Evolutionary conservation across 805 yeast species (phyloP).

Genomic region (Wickerhamomyces strasburgensis): DNA sequence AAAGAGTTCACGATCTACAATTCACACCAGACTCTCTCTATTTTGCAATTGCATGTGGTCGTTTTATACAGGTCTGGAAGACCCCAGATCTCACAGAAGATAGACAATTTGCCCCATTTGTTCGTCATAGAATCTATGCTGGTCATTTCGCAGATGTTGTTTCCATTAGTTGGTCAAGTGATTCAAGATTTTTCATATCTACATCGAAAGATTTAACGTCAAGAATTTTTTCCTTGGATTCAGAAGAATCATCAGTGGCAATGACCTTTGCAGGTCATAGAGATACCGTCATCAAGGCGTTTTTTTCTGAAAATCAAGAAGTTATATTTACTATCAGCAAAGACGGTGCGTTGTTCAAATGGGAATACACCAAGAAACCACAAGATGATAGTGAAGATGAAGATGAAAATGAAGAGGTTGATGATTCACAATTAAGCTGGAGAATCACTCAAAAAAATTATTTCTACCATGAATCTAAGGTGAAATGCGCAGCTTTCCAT

Average conservation of each 20-base stretch:
- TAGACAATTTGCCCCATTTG: slow-evolving; percentile 93
- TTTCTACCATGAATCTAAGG: slow-evolving; percentile 60
- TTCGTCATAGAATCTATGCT: slow-evolving; percentile 82
- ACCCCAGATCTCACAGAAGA: slow-evolving; percentile 80
- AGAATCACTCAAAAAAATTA: slow-evolving; percentile 75
- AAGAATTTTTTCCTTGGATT: slow-evolving; percentile 69
- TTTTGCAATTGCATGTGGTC: slow-evolving; percentile 80
- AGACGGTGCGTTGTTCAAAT: slow-evolving; percentile 89
- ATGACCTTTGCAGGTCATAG: slow-evolving; percentile 89
- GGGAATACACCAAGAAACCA: slow-evolving; percentile 75
- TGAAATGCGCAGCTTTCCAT: slow-evolving; percentile 83
- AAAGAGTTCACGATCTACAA: slow-evolving; percentile 62
- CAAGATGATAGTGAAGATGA: slow-evolving; percentile 39
- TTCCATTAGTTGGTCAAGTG: slow-evolving; percentile 82
- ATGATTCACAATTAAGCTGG: slow-evolving; percentile 57
- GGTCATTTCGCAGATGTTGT: slow-evolving; percentile 87
- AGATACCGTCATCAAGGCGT: slow-evolving; percentile 83
- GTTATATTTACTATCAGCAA: slow-evolving; percentile 85
- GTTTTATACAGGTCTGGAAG: slow-evolving; percentile 89
- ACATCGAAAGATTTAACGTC: slow-evolving; percentile 89
- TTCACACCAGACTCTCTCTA: slow-evolving; percentile 86
- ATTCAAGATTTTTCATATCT: slow-evolving; percentile 81
- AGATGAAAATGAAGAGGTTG: slow-evolving; percentile 34
- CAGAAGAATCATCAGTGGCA: slow-evolving; percentile 70
- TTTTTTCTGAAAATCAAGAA: slow-evolving; percentile 84